Percentiles rank a stretch among this genome's conserved stretches.
phyloP scores from a whole-genome alignment of 768 basidiomycete species.

The Suillus subluteus region DNA sequence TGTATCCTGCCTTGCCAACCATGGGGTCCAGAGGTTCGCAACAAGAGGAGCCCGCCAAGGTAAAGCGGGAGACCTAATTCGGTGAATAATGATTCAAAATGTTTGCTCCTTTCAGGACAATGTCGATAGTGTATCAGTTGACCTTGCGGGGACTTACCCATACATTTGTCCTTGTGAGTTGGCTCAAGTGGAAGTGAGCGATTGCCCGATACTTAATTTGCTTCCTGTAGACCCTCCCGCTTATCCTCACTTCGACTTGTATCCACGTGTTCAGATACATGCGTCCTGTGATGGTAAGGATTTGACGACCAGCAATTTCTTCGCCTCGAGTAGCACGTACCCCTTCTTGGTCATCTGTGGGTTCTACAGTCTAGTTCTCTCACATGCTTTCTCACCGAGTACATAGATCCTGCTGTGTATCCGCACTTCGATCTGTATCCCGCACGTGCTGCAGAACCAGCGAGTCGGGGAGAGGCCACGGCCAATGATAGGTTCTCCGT shows the following conservation, averaged over 20 bases:
- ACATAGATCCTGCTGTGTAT: constrained; percentile 26
- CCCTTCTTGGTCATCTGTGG: constrained; percentile 21
- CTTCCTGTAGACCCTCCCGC: constrained; percentile 19
- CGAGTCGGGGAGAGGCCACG: not conserved
- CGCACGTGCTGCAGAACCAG: constrained; percentile 18
- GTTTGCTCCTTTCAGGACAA: not conserved
- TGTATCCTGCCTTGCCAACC: constrained; percentile 18
- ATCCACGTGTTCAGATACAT: constrained; percentile 24
- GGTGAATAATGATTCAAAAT: not conserved
- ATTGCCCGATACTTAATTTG: not conserved
- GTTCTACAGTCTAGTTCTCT: not conserved
- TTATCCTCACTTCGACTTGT: constrained; percentile 39
- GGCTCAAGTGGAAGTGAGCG: not conserved
- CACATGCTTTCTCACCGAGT: not conserved
- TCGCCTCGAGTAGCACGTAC: constrained; percentile 14
- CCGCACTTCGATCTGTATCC: constrained; percentile 37
- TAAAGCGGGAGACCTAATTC: not conserved
- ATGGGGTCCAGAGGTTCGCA: not conserved
- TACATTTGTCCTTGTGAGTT: constrained; percentile 14
- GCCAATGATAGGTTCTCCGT: not conserved
- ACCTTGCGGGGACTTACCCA: constrained; percentile 9
- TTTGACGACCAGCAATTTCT: not conserved
- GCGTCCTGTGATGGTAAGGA: not conserved
- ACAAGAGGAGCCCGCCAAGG: not conserved
- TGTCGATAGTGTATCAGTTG: constrained; percentile 4